Evolutionary conservation across 306 rosid genomes (phyloP), one percentile per base, ranked within the genome.

Genomic region (Erythrophleum fordii): DNA sequence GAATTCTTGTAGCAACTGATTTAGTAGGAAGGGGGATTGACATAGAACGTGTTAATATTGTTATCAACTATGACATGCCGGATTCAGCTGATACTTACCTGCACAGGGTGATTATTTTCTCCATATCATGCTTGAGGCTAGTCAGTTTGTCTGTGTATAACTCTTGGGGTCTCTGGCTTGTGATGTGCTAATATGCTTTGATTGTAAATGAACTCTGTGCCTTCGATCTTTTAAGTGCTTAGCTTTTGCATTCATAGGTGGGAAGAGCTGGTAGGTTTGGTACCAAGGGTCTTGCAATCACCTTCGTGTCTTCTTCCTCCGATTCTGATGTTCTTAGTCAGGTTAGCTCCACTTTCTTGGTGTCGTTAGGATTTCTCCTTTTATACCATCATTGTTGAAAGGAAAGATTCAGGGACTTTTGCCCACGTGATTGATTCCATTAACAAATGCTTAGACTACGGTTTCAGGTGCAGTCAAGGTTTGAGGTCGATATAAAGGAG

Each of bases 191-290:
- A 10, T 14, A 13, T 46, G 51, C 22, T 62, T 68, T 71, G 66
- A n/a, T 25, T 76, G 79, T 55, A 28, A 16, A 51, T 49, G 2
- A 46, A 28, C 71, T 37, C 20, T 29, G 20, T 72, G 12, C 29
- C 46, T 26, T 53, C 13, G 64, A 20, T 66, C 12, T 14, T 46
- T 8, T 46, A 37, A 44, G 59, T 39, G 34, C 60, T 73, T 83
- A 6, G 39, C 80, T 20, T 67, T 23, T 73, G 71, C 56, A 67
- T 48, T 60, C 46, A 52, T 75, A 95, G 98, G 98, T 95, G 29
- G 97, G 98, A 25, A 90, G 98, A 86, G 98, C 97, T 73, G 98
- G 98, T 59, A 88, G 98, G 80, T 95, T 95, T 46, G 98, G 98
- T 49, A 95, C 98, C 55, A 95, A 95, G 86, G 98, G 98, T 48